A percentile compares a stretch with the other conserved stretches of the same genome.
Conservation (phyloP, 2,329 filamentous ascomycete species). For the Fusarium nematophilum region DNA sequence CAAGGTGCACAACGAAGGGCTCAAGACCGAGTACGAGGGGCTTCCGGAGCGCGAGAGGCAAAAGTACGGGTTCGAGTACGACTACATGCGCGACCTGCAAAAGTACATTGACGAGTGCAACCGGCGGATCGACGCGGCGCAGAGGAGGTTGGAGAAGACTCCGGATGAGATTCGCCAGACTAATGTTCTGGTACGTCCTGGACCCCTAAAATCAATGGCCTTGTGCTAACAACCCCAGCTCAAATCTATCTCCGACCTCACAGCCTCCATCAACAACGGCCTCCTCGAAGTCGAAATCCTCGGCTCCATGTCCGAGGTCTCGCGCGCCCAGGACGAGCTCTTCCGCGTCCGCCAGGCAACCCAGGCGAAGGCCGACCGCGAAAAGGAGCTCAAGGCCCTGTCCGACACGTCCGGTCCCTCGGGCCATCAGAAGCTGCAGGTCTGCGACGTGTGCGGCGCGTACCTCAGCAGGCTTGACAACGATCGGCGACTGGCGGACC, state of each 20-base stretch:
- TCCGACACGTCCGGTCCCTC: constrained; percentile 92
- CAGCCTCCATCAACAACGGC: constrained; percentile 81
- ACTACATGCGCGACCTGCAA: constrained; percentile 95
- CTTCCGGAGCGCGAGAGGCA: constrained; percentile 78
- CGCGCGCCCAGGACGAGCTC: constrained; percentile 86
- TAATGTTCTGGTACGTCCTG: constrained; percentile 73
- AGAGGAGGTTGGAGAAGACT: constrained; percentile 93
- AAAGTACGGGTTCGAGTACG: constrained; percentile 91
- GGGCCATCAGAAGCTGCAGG: constrained; percentile 97
- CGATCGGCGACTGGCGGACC: constrained; percentile 90
- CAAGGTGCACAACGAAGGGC: constrained; percentile 86
- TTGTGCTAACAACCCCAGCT: constrained; percentile 56
- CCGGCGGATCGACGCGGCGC: constrained; percentile 88
- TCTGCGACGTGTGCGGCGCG: constrained; percentile 97
- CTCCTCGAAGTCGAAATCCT: constrained; percentile 88
- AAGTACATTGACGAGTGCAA: constrained; percentile 99
- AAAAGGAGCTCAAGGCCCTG: constrained; percentile 89
- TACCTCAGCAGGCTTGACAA: constrained; percentile 95
- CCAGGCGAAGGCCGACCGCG: constrained; percentile 82
- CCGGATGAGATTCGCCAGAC: constrained; percentile 97
- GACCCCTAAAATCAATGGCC: accelerated
- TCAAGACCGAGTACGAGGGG: constrained; percentile 89
- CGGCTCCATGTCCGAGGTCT: constrained; percentile 83
- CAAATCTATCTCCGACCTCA: constrained; percentile 85
- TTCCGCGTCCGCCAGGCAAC: constrained; percentile 85